phyloP scores from a whole-genome alignment of 371 early-diverging fungal species.

The Hamiltosporidium magnivora region DNA sequence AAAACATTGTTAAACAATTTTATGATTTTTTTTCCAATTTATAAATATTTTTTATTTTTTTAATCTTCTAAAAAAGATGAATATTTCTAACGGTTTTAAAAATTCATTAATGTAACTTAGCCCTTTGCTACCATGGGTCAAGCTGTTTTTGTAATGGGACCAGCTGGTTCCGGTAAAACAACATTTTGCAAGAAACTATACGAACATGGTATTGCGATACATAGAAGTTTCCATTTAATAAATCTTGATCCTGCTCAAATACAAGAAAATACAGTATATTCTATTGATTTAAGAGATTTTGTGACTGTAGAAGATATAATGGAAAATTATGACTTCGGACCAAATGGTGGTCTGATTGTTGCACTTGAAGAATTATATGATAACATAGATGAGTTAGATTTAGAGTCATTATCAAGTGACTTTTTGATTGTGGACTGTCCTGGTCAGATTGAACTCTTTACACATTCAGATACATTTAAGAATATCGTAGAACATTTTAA shows the following conservation, averaged over 20 bases:
- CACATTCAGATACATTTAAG: conserved; percentile 32
- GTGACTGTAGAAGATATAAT: conserved; percentile 49
- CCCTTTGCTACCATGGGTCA: conserved; percentile 22
- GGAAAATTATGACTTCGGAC: conserved; percentile 49
- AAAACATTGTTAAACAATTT: no score
- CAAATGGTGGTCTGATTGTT: conserved; percentile 53
- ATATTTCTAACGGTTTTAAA: no score
- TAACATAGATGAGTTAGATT: conserved; percentile 35
- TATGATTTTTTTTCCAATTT: no score
- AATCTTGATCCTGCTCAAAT: conserved; percentile 57
- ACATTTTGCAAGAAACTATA: conserved; percentile 38
- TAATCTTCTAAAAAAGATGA: no score
- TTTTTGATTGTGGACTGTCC: conserved; percentile 55
- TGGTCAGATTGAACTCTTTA: conserved; percentile 57
- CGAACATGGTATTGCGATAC: conserved; percentile 12
- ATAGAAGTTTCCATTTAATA: conserved; percentile 30
- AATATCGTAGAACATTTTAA: conserved; percentile 24
- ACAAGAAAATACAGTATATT: conserved; percentile 49
- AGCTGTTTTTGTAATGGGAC: conserved; percentile 48
- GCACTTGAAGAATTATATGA: conserved; percentile 37
- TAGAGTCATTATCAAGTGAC: conserved; percentile 20
- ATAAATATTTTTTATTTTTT: no score
- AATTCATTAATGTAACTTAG: no score
- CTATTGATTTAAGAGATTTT: conserved; percentile 45
- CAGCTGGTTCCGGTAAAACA: conserved; percentile 48